These are phyloP conservation scores for Linum tenue DNA, from an alignment of 345 rosid species.

Conservation along the genomic window DNA sequence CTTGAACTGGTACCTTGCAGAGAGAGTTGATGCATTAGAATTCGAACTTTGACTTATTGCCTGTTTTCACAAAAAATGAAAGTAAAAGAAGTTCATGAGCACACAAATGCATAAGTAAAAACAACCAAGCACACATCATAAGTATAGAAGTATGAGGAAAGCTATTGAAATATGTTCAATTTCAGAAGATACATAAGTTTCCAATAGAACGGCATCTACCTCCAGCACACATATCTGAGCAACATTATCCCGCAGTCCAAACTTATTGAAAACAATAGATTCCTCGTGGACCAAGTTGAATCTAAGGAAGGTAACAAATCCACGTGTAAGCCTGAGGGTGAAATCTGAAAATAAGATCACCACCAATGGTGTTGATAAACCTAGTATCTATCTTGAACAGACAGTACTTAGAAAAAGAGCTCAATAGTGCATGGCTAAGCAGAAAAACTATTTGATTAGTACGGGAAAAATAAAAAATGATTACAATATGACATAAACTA, in stretches of 20 bases:
- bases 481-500: too few species aligned
- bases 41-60: conserved; percentile 28
- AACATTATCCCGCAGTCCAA: conserved; percentile 92
- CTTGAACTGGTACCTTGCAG: conserved; percentile 38
- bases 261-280: conserved; percentile 64
- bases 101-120: not conserved
- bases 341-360: not conserved
- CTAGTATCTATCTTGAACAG: not conserved
- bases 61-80: conserved; percentile 24
- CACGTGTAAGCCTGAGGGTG: conserved; percentile 10
- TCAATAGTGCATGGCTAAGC: too few species aligned
- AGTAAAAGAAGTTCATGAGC: not conserved
- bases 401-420: too few species aligned
- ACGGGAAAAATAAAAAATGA: too few species aligned
- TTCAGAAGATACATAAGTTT: not conserved
- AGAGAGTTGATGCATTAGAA: conserved; percentile 23
- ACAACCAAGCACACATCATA: too few species aligned
- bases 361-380: not conserved
- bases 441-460: too few species aligned
- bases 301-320: conserved; percentile 32
- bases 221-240: conserved; percentile 94
- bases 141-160: not conserved
- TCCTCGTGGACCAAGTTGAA: conserved; percentile 87
- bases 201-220: conserved; percentile 31
- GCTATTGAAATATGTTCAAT: not conserved